Percentiles rank a stretch among this genome's conserved stretches.
These are phyloP conservation scores for Hypoxylon cercidicola DNA, from an alignment of 495 filamentous ascomycete species.

Conservation along the genomic window DNA sequence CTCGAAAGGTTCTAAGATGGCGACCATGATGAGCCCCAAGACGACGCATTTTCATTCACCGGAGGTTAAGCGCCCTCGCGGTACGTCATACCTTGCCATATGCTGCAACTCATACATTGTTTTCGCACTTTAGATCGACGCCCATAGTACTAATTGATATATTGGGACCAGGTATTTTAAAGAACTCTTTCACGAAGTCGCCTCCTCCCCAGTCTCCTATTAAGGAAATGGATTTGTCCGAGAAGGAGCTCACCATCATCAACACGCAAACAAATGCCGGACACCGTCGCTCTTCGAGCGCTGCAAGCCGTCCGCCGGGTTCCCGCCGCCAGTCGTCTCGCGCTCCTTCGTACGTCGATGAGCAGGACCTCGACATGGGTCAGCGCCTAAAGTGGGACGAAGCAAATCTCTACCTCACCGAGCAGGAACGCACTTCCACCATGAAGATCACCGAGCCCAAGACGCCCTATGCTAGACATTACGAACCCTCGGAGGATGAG, in stretches of 20 bases:
- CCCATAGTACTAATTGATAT: constrained; percentile 21
- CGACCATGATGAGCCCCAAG: constrained; percentile 48
- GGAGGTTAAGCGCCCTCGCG: constrained; percentile 76
- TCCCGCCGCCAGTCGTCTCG: constrained; percentile 77
- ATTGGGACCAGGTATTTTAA: constrained; percentile 81
- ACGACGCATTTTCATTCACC: constrained; percentile 55
- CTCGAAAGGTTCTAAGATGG: constrained; percentile 44
- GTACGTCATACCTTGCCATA: constrained; percentile 57
- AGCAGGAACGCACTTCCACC: constrained; percentile 91
- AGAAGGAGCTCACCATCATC: constrained; percentile 88
- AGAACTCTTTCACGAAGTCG: constrained; percentile 80
- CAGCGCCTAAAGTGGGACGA: constrained; percentile 97
- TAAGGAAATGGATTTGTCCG: constrained; percentile 58
- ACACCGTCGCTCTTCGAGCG: constrained; percentile 83
- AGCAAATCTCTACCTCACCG: constrained; percentile 93
- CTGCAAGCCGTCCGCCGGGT: constrained; percentile 63
- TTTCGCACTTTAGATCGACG: constrained; percentile 7
- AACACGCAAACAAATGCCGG: constrained; percentile 97
- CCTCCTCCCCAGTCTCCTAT: constrained; percentile 60
- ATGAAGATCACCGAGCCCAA: constrained; percentile 99
- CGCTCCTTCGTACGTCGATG: constrained; percentile 50
- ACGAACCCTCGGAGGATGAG: constrained; percentile 86
- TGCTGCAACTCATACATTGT: background rate
- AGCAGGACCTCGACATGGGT: constrained; percentile 55
- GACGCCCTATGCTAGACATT: constrained; percentile 91